Base-by-base conservation (phyloP, 768 basidiomycete species). In the Dioszegia crocea region DNA sequence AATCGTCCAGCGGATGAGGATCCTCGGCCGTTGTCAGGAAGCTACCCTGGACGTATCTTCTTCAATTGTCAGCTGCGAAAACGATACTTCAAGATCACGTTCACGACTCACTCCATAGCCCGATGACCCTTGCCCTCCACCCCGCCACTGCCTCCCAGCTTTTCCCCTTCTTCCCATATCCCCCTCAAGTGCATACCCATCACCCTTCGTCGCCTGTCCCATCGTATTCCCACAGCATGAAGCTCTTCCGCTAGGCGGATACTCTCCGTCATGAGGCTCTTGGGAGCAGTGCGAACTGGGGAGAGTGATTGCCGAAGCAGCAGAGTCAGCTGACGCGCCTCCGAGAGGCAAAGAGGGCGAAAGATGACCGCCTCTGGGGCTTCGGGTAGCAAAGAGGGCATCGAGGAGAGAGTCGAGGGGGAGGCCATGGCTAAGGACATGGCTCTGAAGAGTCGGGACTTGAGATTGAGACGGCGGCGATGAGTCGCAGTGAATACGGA, bases 111-210 rank as follows among this genome's bases (percentile, higher is more conserved):
- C 64, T 67, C 61, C 61, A 63, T 64, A 19, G 57, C 52, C 19
- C 46, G 38, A 19, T 54, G 44, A 4, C 63, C 60, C 8, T 48
- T 40, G 4, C 17, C 23, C 9, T 46, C 51, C 36, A 10, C 39
- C 27, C 39, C 40, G 3, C 59, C 38, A 26, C 36, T 57, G 43
- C 21, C 39, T 1, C 56, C 49, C 11, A 53, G 19, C 46, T 57
- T 48, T 1, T 57, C 48, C 5, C 60, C 62, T 38, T 65, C 67
- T 24, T 71, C 67, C 67, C 63, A 72, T 19, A 72, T 67, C 16
- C 67, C 67, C 45, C 61, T 56, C 21, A 72, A 36, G 60, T 72
- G 70, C 57, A 63, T 57, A 1, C 70, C 70, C 70, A 72, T 72
- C 5, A 72, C 67, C 43, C 61, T 43, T 29, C 70, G 14, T 6